These are phyloP conservation scores for Brassica balearica DNA, from an alignment of 441 rosid species.

Conservation along the genomic window DNA sequence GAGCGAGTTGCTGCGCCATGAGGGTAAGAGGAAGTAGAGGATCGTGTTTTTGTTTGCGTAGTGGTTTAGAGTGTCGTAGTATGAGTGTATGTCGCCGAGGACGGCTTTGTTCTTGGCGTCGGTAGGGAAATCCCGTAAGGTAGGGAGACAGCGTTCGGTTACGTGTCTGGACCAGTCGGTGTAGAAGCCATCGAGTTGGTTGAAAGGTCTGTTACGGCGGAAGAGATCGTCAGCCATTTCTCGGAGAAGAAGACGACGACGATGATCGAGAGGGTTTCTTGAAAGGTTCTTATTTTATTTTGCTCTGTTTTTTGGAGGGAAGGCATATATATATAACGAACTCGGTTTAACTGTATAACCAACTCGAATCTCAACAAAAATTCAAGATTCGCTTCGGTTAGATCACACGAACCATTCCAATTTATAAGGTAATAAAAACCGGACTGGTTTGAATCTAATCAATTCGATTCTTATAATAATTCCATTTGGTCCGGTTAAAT, in stretches of 20 bases:
- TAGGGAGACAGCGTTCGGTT: background rate
- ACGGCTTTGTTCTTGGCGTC: background rate
- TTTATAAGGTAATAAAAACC: background rate
- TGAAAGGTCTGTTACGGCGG: background rate
- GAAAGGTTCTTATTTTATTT: background rate
- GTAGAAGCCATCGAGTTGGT: background rate
- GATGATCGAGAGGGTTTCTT: background rate
- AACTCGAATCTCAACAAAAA: background rate
- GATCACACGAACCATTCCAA: too few relatives aligned
- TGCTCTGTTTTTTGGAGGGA: constrained; percentile 7
- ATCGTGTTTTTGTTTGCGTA: background rate
- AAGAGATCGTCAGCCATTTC: background rate
- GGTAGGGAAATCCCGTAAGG: background rate
- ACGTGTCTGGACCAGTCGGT: background rate
- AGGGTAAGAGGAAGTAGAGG: background rate
- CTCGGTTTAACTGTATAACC: background rate
- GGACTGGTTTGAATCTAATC: background rate
- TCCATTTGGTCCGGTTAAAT: background rate
- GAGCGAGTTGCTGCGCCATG: constrained; percentile 3
- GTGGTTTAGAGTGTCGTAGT: background rate
- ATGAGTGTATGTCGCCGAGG: background rate
- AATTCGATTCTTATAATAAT: background rate
- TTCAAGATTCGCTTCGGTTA: background rate
- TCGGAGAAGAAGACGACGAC: background rate
- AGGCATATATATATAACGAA: background rate